These are phyloP conservation scores for Medicago ruthenica DNA, from an alignment of 306 rosid genomes.

Conservation along the genomic window DNA sequence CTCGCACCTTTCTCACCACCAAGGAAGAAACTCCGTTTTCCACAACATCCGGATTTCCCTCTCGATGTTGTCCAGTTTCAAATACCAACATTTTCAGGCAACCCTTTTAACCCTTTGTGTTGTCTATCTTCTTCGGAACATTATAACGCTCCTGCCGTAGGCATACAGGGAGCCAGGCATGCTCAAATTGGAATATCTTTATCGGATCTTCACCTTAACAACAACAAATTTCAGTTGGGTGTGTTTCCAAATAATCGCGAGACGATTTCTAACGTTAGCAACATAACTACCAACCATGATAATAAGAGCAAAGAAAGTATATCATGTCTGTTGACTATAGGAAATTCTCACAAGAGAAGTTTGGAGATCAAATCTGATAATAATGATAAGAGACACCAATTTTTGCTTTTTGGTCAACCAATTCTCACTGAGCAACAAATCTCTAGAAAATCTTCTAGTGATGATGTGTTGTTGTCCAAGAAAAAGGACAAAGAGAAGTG, in stretches of 20 bases:
- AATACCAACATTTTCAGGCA: constrained; percentile 70
- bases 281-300: too few relatives aligned
- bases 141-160: constrained; percentile 77
- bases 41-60: constrained; percentile 64
- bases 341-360: constrained; percentile 62
- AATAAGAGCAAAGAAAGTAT: constrained; percentile 52
- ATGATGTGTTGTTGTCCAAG: background rate
- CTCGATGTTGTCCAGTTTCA: constrained; percentile 67
- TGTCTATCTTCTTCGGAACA: constrained; percentile 62
- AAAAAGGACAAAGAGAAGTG: constrained; percentile 52
- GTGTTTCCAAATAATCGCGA: constrained; percentile 61
- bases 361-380: constrained; percentile 71
- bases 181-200: constrained; percentile 93
- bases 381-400: constrained; percentile 72
- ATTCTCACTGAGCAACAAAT: constrained; percentile 94
- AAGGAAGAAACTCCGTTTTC: constrained; percentile 83
- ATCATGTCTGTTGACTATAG: constrained; percentile 74
- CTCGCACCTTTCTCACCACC: constrained; percentile 77
- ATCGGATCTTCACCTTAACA: constrained; percentile 75
- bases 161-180: constrained; percentile 99
- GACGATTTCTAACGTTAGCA: constrained; percentile 46
- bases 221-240: constrained; percentile 71
- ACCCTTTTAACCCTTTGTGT: constrained; percentile 86
- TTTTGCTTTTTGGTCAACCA: constrained; percentile 95
- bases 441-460: constrained; percentile 55